These are phyloP conservation scores for Alnus rubra DNA, from an alignment of 306 rosid genomes.

Conservation along the genomic window DNA sequence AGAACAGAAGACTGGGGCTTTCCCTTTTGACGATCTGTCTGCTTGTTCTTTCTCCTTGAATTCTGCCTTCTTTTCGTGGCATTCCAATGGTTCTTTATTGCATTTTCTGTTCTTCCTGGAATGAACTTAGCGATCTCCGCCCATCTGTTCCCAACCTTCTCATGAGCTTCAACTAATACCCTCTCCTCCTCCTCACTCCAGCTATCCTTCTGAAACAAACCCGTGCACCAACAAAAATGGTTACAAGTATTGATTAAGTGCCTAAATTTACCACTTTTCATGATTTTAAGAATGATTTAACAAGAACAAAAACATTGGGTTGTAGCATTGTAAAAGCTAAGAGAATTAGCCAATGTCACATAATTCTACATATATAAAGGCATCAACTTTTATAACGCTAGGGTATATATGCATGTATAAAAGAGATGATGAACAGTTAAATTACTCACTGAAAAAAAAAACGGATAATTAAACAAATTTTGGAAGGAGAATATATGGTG, in stretches of 20 bases:
- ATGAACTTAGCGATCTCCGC: constrained; percentile 80
- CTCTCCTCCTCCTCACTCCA: constrained; percentile 86
- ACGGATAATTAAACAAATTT: background rate
- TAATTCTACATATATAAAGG: too few species aligned
- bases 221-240: too few species aligned
- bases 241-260: too few species aligned
- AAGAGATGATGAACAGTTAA: background rate
- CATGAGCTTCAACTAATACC: constrained; percentile 62
- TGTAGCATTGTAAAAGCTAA: too few species aligned
- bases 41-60: constrained; percentile 70
- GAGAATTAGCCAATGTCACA: too few species aligned
- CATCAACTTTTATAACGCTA: background rate
- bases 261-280: too few species aligned
- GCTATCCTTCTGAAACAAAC: constrained; percentile 57
- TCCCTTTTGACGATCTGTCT: constrained; percentile 33
- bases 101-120: constrained; percentile 81
- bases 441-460: too few species aligned
- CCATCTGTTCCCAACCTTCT: constrained; percentile 74
- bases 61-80: constrained; percentile 87
- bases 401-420: background rate
- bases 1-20: constrained; percentile 66
- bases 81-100: constrained; percentile 95
- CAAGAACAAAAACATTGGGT: too few species aligned
- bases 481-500: background rate
- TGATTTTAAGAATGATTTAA: too few species aligned